Percentiles rank a stretch among this genome's conserved stretches.
Evolutionary conservation across 2,329 filamentous ascomycete genomes (phyloP).

Genomic region (Blastomyces silverae): DNA sequence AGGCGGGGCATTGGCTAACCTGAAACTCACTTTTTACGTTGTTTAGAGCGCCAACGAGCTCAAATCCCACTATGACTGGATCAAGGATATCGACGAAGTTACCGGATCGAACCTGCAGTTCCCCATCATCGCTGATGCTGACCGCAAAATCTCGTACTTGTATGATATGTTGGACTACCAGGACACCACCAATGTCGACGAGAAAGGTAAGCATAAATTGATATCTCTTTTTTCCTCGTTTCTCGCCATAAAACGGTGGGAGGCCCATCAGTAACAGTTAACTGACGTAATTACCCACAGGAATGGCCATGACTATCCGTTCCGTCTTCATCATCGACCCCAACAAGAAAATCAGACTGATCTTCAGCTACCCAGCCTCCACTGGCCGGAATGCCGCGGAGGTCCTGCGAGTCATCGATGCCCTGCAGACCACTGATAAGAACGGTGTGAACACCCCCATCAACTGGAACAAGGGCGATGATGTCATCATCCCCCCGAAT

Average conservation of each 20-base stretch:
- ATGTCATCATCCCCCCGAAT: constrained; percentile 82
- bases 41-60: constrained; percentile 67
- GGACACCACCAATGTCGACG: constrained; percentile 72
- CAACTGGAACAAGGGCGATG: constrained; percentile 81
- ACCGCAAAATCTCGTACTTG: constrained; percentile 65
- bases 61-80: constrained; percentile 77
- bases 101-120: constrained; percentile 63
- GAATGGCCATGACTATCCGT: constrained; percentile 84
- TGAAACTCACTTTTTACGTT: too few relatives aligned
- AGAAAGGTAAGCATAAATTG: constrained; percentile 50
- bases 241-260: not conserved
- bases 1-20: not conserved
- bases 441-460: constrained; percentile 82
- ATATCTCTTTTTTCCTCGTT: not conserved
- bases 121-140: constrained; percentile 76
- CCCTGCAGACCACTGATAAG: constrained; percentile 77
- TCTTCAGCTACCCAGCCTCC: constrained; percentile 85
- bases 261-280: not conserved
- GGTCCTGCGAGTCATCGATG: constrained; percentile 71
- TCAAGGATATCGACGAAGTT: constrained; percentile 79
- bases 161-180: constrained; percentile 83
- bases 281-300: constrained; percentile 18
- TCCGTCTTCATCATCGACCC: constrained; percentile 94
- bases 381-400: constrained; percentile 78
- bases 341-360: constrained; percentile 85